phyloP scores from a whole-genome alignment of 208 protist species.

The Trypanosoma caninum region DNA sequence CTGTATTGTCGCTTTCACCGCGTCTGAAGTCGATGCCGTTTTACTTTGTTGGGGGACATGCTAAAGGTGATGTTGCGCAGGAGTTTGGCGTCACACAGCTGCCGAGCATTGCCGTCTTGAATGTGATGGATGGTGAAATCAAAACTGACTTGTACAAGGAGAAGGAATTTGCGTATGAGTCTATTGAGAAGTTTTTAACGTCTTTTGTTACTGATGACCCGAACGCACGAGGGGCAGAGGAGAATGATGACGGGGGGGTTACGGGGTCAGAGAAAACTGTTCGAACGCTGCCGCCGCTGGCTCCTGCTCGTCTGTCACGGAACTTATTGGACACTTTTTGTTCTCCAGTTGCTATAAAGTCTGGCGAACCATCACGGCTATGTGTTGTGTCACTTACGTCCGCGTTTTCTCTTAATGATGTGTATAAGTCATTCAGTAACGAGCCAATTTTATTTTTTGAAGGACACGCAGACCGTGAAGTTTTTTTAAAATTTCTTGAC shows the following conservation, averaged over 20 bases:
- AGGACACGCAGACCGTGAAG: constrained; percentile 16
- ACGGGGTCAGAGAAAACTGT: background rate
- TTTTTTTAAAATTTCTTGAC: constrained; percentile 9
- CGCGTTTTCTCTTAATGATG: constrained; percentile 24
- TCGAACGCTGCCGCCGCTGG: background rate
- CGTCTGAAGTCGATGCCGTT: constrained; percentile 70
- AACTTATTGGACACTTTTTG: constrained; percentile 43
- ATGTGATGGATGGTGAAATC: constrained; percentile 21
- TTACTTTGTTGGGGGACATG: constrained; percentile 48
- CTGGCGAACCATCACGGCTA: constrained; percentile 14
- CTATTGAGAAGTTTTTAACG: constrained; percentile 68
- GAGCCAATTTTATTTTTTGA: constrained; percentile 79
- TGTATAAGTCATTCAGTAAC: constrained; percentile 36
- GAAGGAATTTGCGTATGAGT: constrained; percentile 53
- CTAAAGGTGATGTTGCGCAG: constrained; percentile 17
- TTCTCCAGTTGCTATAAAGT: constrained; percentile 29
- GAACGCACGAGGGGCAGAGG: background rate
- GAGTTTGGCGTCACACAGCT: constrained; percentile 45
- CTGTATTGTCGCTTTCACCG: constrained; percentile 68
- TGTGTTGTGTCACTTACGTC: constrained; percentile 50
- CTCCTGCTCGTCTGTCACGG: constrained; percentile 9
- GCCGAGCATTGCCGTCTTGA: constrained; percentile 55
- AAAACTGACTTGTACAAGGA: constrained; percentile 33
- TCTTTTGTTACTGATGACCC: constrained; percentile 5
- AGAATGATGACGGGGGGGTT: background rate